Evolutionary conservation across 1,284 basidiomycete species (phyloP), one percentile per base, ranked within the genome.

Genomic region (Hymenochaete sp.): DNA sequence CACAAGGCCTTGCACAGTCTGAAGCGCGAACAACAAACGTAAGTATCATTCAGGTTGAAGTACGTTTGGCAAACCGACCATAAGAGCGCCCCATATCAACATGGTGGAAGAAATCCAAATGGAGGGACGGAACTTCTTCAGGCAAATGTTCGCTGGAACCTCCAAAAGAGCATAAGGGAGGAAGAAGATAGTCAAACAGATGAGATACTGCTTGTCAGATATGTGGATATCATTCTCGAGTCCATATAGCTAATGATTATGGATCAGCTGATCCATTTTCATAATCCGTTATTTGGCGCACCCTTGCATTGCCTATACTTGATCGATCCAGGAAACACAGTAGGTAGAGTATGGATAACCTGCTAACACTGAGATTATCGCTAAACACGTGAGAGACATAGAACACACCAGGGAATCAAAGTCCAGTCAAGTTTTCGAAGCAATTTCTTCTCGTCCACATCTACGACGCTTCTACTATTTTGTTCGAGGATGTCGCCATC

Each of bases 281-380:
- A 19, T 19, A 38, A 21, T 10, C 13, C 21, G 16, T 11, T 35
- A 43, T 3, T 29, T 8, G 14, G 51, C 59, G 45, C 45, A 83
- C 77, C 64, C 76, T 78, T 8, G 83, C 83, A 62, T 89, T 89
- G 57, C 85, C 86, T 53, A 90, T 84, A 55, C 82, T 84, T 31
- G 83, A 81, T 44, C 87, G 74, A 62, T 90, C 87, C 41, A 82
- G 61, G 62, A 82, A 82, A 52, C 78, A 79, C 35, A 88, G 65
- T 28, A 88, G 67, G 61, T 87, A 88, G 50, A 89, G 61, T 47
- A n/a, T n/a, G n/a, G n/a, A n/a, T n/a, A n/a, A n/a, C n/a, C n/a
- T n/a, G n/a, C n/a, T n/a, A n/a, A n/a, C n/a, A n/a, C n/a, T n/a
- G n/a, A n/a, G n/a, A n/a, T n/a, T n/a, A n/a, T n/a, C n/a, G n/a